Evolutionary conservation across 2,329 filamentous ascomycete genomes (phyloP).

Genomic region (Aureobasidium leucospermi): DNA sequence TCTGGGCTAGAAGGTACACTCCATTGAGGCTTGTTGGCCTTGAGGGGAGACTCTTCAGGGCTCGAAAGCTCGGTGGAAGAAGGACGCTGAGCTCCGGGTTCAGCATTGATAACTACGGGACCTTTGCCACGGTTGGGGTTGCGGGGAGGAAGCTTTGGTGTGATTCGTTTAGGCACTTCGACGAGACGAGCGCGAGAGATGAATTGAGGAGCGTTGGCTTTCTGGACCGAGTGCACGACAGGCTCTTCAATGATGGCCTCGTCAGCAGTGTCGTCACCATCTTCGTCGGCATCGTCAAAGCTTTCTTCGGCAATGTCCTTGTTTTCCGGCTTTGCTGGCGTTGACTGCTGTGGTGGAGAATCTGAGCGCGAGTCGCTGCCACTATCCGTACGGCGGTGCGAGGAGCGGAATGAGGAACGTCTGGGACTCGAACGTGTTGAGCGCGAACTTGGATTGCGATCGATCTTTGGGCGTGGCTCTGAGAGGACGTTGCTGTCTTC

Average conservation of each 20-base stretch:
- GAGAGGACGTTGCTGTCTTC: conserved; percentile 19
- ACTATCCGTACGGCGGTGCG: not conserved
- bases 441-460: conserved; percentile 2
- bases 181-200: conserved; percentile 69
- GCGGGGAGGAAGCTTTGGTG: conserved; percentile 69
- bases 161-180: conserved; percentile 71
- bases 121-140: conserved; percentile 53
- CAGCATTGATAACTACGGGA: conserved; percentile 28
- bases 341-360: not conserved
- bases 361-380: conserved; percentile 4
- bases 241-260: conserved; percentile 53
- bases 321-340: not conserved
- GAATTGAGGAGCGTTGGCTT: conserved; percentile 34
- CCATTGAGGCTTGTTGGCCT: conserved; percentile 7
- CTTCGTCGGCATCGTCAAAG: conserved; percentile 34
- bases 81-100: conserved; percentile 11
- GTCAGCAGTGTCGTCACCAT: conserved; percentile 43
- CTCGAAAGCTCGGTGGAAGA: not conserved
- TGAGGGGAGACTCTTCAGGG: not conserved
- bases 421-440: conserved; percentile 1
- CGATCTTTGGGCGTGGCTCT: not conserved
- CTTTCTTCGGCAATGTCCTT: conserved; percentile 31
- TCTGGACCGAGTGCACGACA: conserved; percentile 61
- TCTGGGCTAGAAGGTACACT: not conserved
- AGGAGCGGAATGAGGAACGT: conserved; percentile 4